Evolutionary conservation across 2,329 filamentous ascomycete genomes (phyloP).

Genomic region (Akanthomyces uredinophilus): DNA sequence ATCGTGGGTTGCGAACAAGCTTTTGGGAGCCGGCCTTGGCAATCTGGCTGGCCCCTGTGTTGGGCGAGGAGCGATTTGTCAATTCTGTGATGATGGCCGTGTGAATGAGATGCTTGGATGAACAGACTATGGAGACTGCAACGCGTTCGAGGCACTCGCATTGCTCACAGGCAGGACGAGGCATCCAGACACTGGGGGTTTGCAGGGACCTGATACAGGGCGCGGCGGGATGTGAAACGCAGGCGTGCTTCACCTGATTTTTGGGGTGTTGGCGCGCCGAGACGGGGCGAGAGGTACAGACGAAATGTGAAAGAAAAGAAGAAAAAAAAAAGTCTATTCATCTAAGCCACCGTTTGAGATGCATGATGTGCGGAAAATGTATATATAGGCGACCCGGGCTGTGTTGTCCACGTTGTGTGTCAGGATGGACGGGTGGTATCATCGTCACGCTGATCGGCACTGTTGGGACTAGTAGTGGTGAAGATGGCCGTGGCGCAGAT

Average conservation of each 20-base stretch:
- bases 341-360: too few relatives aligned
- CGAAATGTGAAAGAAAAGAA: background rate
- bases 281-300: background rate
- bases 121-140: background rate
- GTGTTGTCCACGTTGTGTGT: background rate
- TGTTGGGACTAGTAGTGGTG: too few relatives aligned
- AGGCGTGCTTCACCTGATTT: conserved; percentile 19
- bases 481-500: background rate
- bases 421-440: background rate
- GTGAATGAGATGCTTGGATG: background rate
- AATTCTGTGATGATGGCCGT: background rate
- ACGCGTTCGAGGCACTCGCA: background rate
- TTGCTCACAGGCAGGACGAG: too few relatives aligned
- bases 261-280: background rate
- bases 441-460: background rate
- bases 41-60: background rate
- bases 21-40: background rate
- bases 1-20: background rate
- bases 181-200: background rate
- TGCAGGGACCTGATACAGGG: background rate
- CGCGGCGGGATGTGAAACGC: conserved; percentile 16
- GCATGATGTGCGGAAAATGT: background rate
- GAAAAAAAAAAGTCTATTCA: too few relatives aligned
- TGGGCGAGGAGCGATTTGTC: background rate
- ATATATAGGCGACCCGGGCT: background rate